phyloP scores from a whole-genome alignment of 2,329 filamentous ascomycete species.

The Pseudopyrenochaeta lycopersici region DNA sequence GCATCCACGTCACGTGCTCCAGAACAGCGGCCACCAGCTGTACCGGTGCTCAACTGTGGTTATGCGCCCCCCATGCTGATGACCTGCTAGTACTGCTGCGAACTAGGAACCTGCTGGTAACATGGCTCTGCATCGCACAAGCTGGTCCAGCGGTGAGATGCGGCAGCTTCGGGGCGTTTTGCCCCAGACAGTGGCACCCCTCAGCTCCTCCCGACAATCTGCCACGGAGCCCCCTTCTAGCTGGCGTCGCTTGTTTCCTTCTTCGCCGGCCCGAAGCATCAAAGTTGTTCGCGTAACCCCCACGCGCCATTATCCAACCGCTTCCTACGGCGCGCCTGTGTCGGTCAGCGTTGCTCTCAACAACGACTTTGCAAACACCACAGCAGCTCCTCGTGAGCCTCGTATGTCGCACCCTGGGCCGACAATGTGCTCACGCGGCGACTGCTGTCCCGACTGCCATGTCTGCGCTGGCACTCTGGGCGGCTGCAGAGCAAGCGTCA shows the following conservation, averaged over 20 bases:
- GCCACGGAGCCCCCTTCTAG: slow-evolving; percentile 1
- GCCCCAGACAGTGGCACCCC: neutral
- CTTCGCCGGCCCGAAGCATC: slow-evolving; percentile 19
- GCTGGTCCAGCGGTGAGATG: slow-evolving; percentile 22
- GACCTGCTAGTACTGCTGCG: too few relatives aligned
- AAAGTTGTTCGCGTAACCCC: slow-evolving; percentile 33
- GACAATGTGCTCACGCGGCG: neutral
- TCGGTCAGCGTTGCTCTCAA: slow-evolving; percentile 11
- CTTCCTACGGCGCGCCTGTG: slow-evolving; percentile 10
- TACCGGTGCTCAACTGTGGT: too few relatives aligned
- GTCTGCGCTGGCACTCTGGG: slow-evolving; percentile 27
- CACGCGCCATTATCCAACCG: slow-evolving; percentile 50
- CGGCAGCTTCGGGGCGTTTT: slow-evolving; percentile 1
- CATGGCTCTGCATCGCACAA: too few relatives aligned
- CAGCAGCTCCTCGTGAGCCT: neutral
- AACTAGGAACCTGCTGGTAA: too few relatives aligned
- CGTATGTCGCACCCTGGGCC: too few relatives aligned
- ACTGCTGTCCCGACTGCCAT: slow-evolving; percentile 1
- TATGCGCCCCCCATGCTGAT: too few relatives aligned
- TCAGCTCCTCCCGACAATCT: slow-evolving; percentile 1
- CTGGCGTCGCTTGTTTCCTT: slow-evolving; percentile 14
- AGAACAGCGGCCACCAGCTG: too few relatives aligned
- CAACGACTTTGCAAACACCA: neutral
- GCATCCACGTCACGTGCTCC: too few relatives aligned
- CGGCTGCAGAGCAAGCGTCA: slow-evolving; percentile 25